Evolutionary conservation across 495 filamentous ascomycete species (phyloP), one percentile per base, ranked within the genome.

Genomic region (Trichoderma gamsii): DNA sequence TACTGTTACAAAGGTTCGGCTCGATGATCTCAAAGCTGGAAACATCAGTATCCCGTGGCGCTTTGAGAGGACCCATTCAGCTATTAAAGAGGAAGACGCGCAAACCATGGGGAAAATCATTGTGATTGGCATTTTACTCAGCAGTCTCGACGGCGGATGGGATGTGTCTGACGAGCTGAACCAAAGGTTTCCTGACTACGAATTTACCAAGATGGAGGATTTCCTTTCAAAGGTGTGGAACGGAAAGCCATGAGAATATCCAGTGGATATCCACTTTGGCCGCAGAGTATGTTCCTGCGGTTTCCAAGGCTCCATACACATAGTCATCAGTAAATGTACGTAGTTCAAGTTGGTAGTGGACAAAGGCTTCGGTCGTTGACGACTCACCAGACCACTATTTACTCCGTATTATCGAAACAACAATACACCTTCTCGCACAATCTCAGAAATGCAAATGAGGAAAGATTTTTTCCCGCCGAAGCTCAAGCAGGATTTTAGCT

Each of bases 131-230:
- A 76, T 84, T 25, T 65, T 86, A 2, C 64, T 85, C 13, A 79
- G 73, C 18, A 78, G 75, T 56, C 61, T 72, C 1, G 74, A 71
- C 0, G 80, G 79, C 15, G 78, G 76, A 0, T 82, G 74, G 71
- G 69, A 73, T 63, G 76, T 82, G 0, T 83, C 80, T 25, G 81
- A 86, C 66, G 83, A 82, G 70, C 83, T 77, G 73, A 88, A 88
- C 71, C 72, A 73, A 29, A 67, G 87, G 27, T 70, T 87, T 29
- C 82, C 85, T 0, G 80, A 85, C 21, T 85, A 82, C 66, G 68
- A 83, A 72, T 84, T 87, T 66, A 81, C 77, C 18, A 16, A 71
- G 25, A 69, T 76, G 6, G 80, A 84, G 69, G 77, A 79, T 0
- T 88, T 87, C 64, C 69, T 88, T 23, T 66, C 70, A 0, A 69